phyloP scores from a whole-genome alignment of 192 early-diverging fungal species.

The Umbelopsis vinacea region DNA sequence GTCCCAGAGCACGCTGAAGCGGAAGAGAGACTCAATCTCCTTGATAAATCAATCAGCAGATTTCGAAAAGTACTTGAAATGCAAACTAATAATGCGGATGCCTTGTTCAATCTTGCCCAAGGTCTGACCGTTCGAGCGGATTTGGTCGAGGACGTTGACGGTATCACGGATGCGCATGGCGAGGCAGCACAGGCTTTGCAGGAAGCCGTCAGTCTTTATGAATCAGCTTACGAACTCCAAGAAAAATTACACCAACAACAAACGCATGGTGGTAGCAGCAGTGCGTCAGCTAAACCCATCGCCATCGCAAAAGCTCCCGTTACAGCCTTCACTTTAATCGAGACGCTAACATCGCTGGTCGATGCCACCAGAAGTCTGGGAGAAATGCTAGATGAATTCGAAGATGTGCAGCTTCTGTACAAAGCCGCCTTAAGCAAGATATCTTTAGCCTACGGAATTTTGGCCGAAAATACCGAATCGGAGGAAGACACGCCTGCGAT shows the following conservation, averaged over 20 bases:
- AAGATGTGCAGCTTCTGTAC: slow-evolving; percentile 45
- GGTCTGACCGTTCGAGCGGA: slow-evolving; percentile 63
- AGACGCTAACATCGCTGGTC: slow-evolving; percentile 55
- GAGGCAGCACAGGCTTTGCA: slow-evolving; percentile 48
- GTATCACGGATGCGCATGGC: slow-evolving; percentile 47
- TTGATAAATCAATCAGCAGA: slow-evolving; percentile 60
- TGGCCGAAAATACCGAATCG: slow-evolving; percentile 37
- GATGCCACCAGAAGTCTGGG: slow-evolving; percentile 54
- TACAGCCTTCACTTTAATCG: slow-evolving; percentile 49
- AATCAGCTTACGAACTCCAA: slow-evolving; percentile 52
- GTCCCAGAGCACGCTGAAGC: slow-evolving; percentile 50
- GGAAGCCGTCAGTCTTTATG: slow-evolving; percentile 57
- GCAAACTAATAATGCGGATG: slow-evolving; percentile 62
- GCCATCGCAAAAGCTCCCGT: slow-evolving; percentile 42
- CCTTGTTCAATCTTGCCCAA: slow-evolving; percentile 71
- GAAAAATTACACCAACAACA: slow-evolving; percentile 26
- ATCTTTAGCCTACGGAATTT: slow-evolving; percentile 42
- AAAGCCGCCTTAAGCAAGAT: slow-evolving; percentile 46
- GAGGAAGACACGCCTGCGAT: slow-evolving; percentile 41
- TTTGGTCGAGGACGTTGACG: slow-evolving; percentile 51
- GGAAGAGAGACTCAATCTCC: slow-evolving; percentile 46
- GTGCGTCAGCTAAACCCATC: slow-evolving; percentile 29
- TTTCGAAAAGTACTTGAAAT: slow-evolving; percentile 53
- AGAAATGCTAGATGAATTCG: slow-evolving; percentile 49
- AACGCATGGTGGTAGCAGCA: slow-evolving; percentile 34